Evolutionary conservation across 345 rosid species (phyloP).

Genomic region (Linum lewisii): DNA sequence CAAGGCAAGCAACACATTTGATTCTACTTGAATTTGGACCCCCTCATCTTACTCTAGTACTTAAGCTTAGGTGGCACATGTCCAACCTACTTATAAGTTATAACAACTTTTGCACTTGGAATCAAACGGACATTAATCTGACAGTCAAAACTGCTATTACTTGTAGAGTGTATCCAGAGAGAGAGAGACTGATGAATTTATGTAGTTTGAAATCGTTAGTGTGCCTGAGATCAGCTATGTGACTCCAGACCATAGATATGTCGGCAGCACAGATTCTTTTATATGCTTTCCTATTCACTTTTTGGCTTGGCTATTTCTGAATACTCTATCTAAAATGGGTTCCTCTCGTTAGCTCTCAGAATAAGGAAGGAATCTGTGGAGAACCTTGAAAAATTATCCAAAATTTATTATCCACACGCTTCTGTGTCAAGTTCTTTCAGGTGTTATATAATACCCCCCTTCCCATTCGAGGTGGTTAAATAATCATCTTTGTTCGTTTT

Average conservation of each 20-base stretch:
- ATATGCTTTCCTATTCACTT: background rate
- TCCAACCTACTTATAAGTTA: background rate
- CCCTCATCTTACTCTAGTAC: background rate
- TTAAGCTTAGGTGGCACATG: constrained; percentile 1
- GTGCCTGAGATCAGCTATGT: background rate
- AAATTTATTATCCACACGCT: constrained; percentile 3
- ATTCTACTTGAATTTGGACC: background rate
- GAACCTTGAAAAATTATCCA: background rate
- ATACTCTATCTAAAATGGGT: constrained; percentile 3
- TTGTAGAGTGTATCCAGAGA: background rate
- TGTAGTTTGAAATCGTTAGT: background rate
- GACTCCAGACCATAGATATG: constrained; percentile 2
- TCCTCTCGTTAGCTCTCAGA: background rate
- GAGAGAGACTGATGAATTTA: constrained; percentile 9
- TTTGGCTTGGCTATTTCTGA: background rate
- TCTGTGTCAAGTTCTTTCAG: constrained; percentile 18
- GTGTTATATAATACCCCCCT: constrained; percentile 9
- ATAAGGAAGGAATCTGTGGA: constrained; percentile 18
- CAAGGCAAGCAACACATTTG: constrained; percentile 12
- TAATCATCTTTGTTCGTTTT: constrained; percentile 1
- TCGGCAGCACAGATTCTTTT: constrained; percentile 15
- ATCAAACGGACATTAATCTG: background rate
- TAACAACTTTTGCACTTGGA: no score
- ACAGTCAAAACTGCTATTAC: background rate
- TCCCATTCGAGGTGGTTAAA: background rate